Conservation (phyloP, 352 stramenopile genomes). For the Globisporangium megalacanthum region DNA sequence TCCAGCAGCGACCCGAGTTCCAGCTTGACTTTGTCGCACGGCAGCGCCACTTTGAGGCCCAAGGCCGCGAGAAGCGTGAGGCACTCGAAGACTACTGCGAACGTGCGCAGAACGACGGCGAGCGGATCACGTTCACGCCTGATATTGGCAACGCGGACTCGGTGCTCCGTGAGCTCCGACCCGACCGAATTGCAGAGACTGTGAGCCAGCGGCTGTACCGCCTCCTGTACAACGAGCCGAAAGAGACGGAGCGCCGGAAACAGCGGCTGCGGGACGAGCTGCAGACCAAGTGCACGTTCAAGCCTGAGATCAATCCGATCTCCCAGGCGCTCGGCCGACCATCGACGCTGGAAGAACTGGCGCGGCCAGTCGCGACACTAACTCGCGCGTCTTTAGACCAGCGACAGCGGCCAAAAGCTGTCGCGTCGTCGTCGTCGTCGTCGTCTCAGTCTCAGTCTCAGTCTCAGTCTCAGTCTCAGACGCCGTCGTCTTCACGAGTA, state of each 20-base stretch:
- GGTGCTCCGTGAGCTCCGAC: conserved; percentile 59
- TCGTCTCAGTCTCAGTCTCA: too few relatives aligned
- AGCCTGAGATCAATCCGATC: conserved; percentile 72
- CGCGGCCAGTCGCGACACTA: conserved; percentile 29
- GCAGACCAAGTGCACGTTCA: conserved; percentile 61
- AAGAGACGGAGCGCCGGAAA: conserved; percentile 51
- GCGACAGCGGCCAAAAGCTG: conserved; percentile 10
- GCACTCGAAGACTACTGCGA: conserved; percentile 44
- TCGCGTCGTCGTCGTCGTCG: too few relatives aligned
- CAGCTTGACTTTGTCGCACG: conserved; percentile 70
- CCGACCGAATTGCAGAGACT: conserved; percentile 56
- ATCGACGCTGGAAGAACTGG: conserved; percentile 39
- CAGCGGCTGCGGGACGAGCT: conserved; percentile 49
- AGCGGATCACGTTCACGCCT: conserved; percentile 56
- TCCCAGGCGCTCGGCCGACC: conserved; percentile 54
- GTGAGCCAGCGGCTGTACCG: conserved; percentile 53
- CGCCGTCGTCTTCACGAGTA: conserved; percentile 17
- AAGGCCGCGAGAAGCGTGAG: conserved; percentile 56
- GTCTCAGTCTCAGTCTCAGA: neutral
- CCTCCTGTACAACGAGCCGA: conserved; percentile 63
- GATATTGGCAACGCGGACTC: conserved; percentile 72
- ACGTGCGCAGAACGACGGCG: conserved; percentile 22
- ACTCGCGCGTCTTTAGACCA: conserved; percentile 10
- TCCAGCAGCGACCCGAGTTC: conserved; percentile 65
- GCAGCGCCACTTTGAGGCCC: conserved; percentile 60